Evolutionary conservation across 176 grass and related monocot species (phyloP), one percentile per base, ranked within the genome.

Genomic region (Triticum dicoccoides): DNA sequence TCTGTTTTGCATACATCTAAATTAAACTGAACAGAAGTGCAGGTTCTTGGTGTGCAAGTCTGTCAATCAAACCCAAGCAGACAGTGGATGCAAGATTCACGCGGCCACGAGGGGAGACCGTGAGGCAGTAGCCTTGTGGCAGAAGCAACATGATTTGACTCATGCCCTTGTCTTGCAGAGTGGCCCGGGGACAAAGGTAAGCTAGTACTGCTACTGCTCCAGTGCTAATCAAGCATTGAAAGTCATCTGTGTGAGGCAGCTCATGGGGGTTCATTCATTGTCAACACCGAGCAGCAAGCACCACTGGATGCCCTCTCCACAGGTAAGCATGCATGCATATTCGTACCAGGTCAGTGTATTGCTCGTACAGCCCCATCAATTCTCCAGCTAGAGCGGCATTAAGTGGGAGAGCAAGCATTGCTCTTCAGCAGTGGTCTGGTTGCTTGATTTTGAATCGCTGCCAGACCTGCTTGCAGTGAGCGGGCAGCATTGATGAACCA

Each of bases 361-460:
- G 9, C 65, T 69, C 29, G 67, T 84, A 65, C 51, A 34, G 38
- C 70, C 72, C 72, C 79, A 76, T 79, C 61, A 72, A 59, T 87
- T 87, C 85, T 87, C 73, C 80, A 87, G 84, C 84, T 80, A 59
- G 79, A 29, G 20, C 21, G 33, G 80, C 44, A 80, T 87, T 87
- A 37, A 52, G 47, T 15, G 47, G 13, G 47, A 51, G 10, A 4
- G 13, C 47, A 51, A 59, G 65, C 44, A 80, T 87, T 87, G 27
- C 68, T 87, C 27, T 47, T 80, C 58, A 80, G 38, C 11, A 83
- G 66, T 75, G 33, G 25, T 73, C 73, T 59, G n/a, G 66, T 87
- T 87, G 59, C 76, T 76, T 67, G 69, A 47, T 69, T 49, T 35
- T 76, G 80, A 76, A 83, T 86, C 77, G 84, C 42, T 63, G 78